A percentile compares a stretch with the other conserved stretches of the same genome.
These are phyloP conservation scores for Thielaviopsis musarum DNA, from an alignment of 2,329 filamentous ascomycete genomes.

Conservation along the genomic window DNA sequence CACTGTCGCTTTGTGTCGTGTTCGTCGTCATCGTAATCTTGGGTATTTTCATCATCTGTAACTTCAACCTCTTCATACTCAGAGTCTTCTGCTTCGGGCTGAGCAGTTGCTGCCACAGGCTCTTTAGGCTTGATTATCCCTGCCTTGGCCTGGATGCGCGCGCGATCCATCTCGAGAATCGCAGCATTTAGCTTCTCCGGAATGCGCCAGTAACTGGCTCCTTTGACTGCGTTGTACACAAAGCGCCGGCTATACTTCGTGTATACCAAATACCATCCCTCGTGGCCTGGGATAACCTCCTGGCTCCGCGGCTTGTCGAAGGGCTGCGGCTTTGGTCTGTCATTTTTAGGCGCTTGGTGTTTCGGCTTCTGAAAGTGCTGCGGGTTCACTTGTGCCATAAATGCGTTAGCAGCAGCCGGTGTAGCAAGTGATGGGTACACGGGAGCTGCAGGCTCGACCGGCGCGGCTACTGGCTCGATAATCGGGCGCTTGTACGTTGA, in stretches of 20 bases:
- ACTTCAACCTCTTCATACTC: constrained; percentile 62
- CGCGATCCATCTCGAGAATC: constrained; percentile 56
- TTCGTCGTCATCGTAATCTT: constrained; percentile 19
- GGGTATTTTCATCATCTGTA: constrained; percentile 35
- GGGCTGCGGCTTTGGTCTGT: constrained; percentile 46
- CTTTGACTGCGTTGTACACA: constrained; percentile 72
- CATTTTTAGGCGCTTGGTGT: constrained; percentile 25
- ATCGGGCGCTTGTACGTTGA: constrained; percentile 76
- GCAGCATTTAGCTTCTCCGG: constrained; percentile 72
- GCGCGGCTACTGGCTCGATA: constrained; percentile 14
- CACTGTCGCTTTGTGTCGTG: constrained; percentile 45
- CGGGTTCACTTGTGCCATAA: constrained; percentile 34
- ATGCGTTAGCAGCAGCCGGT: constrained; percentile 41
- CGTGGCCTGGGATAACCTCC: constrained; percentile 59
- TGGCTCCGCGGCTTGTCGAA: constrained; percentile 69
- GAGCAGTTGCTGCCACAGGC: constrained; percentile 1
- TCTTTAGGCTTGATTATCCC: constrained; percentile 13
- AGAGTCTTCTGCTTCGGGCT: constrained; percentile 21
- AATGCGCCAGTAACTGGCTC: constrained; percentile 89
- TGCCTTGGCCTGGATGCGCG: constrained; percentile 45
- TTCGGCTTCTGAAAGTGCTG: constrained; percentile 23
- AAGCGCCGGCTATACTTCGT: constrained; percentile 83
- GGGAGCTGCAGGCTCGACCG: not conserved
- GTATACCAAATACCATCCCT: constrained; percentile 83
- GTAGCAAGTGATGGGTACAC: constrained; percentile 26